Evolutionary conservation across 176 grass and related monocot genomes (phyloP).

Genomic region (Carex littledalei): DNA sequence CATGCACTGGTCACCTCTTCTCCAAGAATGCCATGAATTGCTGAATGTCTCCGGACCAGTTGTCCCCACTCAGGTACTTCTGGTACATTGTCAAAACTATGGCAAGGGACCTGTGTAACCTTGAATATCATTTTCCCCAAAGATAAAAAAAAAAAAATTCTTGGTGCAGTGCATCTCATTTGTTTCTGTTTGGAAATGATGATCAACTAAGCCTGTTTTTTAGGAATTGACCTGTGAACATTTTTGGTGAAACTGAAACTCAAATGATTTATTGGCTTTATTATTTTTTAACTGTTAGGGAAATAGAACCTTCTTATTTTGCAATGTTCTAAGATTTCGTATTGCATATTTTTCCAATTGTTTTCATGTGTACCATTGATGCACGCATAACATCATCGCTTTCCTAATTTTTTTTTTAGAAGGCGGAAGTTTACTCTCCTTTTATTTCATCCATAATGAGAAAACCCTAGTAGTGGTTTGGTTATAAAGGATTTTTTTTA

Average conservation of each 20-base stretch:
- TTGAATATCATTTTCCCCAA: neutral
- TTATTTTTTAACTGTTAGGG: neutral
- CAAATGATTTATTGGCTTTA: neutral
- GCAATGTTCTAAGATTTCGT: neutral
- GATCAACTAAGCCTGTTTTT: neutral
- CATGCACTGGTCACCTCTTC: slow-evolving; percentile 81
- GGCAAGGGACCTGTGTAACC: neutral
- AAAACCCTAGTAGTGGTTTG: neutral
- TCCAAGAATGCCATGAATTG: slow-evolving; percentile 54
- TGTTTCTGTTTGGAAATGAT: neutral
- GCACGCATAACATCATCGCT: neutral
- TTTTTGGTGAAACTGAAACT: neutral
- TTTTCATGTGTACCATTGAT: neutral
- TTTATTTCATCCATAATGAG: neutral
- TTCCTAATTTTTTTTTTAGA: neutral
- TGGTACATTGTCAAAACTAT: neutral
- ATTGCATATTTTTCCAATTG: neutral
- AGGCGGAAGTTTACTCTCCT: neutral
- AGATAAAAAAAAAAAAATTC: neutral
- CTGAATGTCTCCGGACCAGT: slow-evolving; percentile 62
- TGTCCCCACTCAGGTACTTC: slow-evolving; percentile 39
- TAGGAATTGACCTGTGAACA: neutral
- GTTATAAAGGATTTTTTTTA: neutral
- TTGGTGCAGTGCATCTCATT: neutral
- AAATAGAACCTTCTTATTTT: neutral